A percentile compares a stretch with the other conserved stretches of the same genome.
phyloP scores from a whole-genome alignment of 2,329 filamentous ascomycete genomes.

The Penicillium concentricum region DNA sequence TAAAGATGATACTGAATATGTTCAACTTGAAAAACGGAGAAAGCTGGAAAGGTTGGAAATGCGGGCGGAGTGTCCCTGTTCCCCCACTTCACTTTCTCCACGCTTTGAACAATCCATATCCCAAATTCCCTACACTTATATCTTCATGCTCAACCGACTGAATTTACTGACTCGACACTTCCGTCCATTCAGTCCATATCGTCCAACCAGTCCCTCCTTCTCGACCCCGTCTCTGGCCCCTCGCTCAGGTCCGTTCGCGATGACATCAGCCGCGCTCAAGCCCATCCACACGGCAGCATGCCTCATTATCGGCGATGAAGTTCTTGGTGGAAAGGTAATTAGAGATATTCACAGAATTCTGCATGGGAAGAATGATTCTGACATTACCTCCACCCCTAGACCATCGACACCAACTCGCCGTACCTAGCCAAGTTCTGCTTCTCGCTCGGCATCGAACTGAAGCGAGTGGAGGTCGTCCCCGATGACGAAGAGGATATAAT shows the following conservation, averaged over 20 bases:
- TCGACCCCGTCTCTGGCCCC: constrained; percentile 28
- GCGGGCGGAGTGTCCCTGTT: constrained; percentile 19
- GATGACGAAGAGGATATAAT: constrained; percentile 90
- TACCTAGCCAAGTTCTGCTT: constrained; percentile 68
- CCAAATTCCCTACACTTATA: constrained; percentile 3
- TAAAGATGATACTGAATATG: neutral
- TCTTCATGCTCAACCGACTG: constrained; percentile 71
- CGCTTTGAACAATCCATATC: constrained; percentile 4
- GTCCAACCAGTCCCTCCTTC: constrained; percentile 48
- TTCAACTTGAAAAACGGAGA: neutral
- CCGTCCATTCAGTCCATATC: constrained; percentile 56
- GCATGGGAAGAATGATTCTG: neutral
- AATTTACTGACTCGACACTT: constrained; percentile 73
- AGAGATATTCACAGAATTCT: neutral
- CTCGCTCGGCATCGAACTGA: constrained; percentile 65
- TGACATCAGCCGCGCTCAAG: constrained; percentile 50
- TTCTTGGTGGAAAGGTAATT: constrained; percentile 85
- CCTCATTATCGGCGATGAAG: constrained; percentile 95
- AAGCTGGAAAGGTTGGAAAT: constrained; percentile 14
- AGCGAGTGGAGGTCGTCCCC: constrained; percentile 86
- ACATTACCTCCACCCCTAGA: constrained; percentile 42
- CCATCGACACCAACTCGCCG: constrained; percentile 64
- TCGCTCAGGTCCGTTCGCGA: constrained; percentile 27
- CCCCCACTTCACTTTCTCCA: constrained; percentile 16
- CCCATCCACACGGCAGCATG: constrained; percentile 87